Evolutionary conservation across 352 stramenopile genomes (phyloP).

Genomic region (Pythium rhizo-oryzae): DNA sequence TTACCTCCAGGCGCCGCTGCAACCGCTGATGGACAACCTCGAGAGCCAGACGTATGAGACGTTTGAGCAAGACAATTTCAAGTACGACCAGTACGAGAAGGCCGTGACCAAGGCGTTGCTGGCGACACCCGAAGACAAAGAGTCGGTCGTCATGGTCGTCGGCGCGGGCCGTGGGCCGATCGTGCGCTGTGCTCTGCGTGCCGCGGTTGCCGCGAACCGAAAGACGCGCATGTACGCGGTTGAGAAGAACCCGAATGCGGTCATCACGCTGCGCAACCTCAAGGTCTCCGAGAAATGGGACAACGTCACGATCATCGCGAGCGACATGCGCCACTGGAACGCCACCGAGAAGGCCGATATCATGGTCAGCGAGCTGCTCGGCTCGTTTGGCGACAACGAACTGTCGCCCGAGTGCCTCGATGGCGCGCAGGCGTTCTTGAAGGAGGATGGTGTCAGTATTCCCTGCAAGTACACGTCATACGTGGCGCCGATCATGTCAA

Average conservation of each 20-base stretch:
- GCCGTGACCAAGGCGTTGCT: slow-evolving; percentile 87
- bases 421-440: slow-evolving; percentile 92
- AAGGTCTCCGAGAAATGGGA: slow-evolving; percentile 89
- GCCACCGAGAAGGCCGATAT: slow-evolving; percentile 91
- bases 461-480: slow-evolving; percentile 94
- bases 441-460: slow-evolving; percentile 90
- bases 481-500: slow-evolving; percentile 94
- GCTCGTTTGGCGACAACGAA: slow-evolving; percentile 99
- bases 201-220: slow-evolving; percentile 60
- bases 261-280: slow-evolving; percentile 93
- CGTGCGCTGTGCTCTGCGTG: slow-evolving; percentile 87
- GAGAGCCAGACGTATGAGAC: slow-evolving; percentile 99
- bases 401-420: slow-evolving; percentile 98
- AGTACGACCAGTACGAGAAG: slow-evolving; percentile 97
- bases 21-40: slow-evolving; percentile 98
- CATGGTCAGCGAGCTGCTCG: slow-evolving; percentile 96
- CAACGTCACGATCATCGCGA: slow-evolving; percentile 81
- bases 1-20: slow-evolving; percentile 96
- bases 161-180: slow-evolving; percentile 98
- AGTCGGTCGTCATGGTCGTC: slow-evolving; percentile 86
- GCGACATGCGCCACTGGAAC: slow-evolving; percentile 87
- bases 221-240: slow-evolving; percentile 93
- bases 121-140: slow-evolving; percentile 57
- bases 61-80: slow-evolving; percentile 98
- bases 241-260: slow-evolving; percentile 99